phyloP scores from a whole-genome alignment of 2,329 filamentous ascomycete genomes.

The Fusarium coicis region DNA sequence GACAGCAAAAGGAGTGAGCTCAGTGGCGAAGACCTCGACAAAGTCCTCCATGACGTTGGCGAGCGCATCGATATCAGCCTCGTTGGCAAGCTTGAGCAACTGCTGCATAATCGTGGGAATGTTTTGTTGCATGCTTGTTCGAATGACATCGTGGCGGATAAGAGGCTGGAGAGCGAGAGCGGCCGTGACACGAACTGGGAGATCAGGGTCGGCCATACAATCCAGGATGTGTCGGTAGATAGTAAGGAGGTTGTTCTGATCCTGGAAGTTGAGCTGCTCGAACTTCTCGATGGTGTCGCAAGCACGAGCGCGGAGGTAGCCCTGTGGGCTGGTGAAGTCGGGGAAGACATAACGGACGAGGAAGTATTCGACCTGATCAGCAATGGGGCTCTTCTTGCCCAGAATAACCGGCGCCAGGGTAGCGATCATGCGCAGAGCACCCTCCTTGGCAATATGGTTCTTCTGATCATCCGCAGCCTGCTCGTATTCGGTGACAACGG shows the following conservation, averaged over 20 bases:
- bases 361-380: conserved; percentile 98
- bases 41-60: conserved; percentile 99
- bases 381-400: conserved; percentile 98
- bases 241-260: conserved; percentile 91
- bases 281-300: conserved; percentile 99
- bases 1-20: conserved; percentile 96
- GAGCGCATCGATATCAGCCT: conserved; percentile 95
- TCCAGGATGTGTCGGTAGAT: conserved; percentile 98
- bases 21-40: conserved; percentile 96
- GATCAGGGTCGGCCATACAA: conserved; percentile 93
- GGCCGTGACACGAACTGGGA: conserved; percentile 94
- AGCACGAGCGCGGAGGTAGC: conserved; percentile 91
- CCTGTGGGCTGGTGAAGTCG: conserved; percentile 92
- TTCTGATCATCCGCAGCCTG: conserved; percentile 85
- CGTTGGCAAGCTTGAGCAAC: conserved; percentile 94
- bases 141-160: conserved; percentile 94
- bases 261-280: conserved; percentile 96
- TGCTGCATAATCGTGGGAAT: conserved; percentile 99
- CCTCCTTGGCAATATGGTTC: conserved; percentile 95
- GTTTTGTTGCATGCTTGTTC: conserved; percentile 94
- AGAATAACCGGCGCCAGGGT: conserved; percentile 93
- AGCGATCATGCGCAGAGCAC: conserved; percentile 95
- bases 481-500: conserved; percentile 94
- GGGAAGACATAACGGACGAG: conserved; percentile 98
- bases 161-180: conserved; percentile 93